phyloP scores from a whole-genome alignment of 176 grass and related monocot species.

The Eleusine indica region DNA sequence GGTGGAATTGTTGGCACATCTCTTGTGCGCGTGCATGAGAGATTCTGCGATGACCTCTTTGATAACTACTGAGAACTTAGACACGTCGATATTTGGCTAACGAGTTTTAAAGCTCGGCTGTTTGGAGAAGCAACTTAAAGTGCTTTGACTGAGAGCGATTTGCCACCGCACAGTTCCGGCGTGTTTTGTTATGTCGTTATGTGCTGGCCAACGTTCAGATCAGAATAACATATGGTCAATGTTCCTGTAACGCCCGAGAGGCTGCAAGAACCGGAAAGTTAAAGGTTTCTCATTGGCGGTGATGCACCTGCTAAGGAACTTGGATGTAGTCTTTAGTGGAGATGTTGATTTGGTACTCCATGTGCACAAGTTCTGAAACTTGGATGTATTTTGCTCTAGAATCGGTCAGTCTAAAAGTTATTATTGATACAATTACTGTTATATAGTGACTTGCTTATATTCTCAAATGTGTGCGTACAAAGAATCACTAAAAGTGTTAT shows the following conservation, averaged over 20 bases:
- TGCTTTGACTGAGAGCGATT: slow-evolving; percentile 2
- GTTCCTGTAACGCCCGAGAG: not conserved
- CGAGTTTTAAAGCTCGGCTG: not conserved
- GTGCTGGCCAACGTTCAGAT: not conserved
- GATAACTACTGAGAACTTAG: not conserved
- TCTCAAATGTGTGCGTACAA: too few relatives aligned
- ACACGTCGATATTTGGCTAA: not conserved
- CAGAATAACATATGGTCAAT: not conserved
- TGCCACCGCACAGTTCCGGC: not conserved
- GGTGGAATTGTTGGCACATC: not conserved
- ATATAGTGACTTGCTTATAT: too few relatives aligned
- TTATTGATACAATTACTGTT: too few relatives aligned
- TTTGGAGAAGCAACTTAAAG: slow-evolving; percentile 25
- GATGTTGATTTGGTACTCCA: too few relatives aligned
- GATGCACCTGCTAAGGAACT: not conserved
- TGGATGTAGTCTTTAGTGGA: too few relatives aligned
- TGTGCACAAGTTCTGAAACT: too few relatives aligned
- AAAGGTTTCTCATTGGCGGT: not conserved
- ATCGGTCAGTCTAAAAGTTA: too few relatives aligned
- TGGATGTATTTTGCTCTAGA: too few relatives aligned
- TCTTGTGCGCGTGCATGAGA: not conserved
- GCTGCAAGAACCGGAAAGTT: not conserved
- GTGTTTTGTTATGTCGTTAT: not conserved
- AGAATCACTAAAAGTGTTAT: too few relatives aligned
- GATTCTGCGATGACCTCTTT: not conserved